Conservation (phyloP, 2,329 filamentous ascomycete species). For the Dothideomycetidae sp. region DNA sequence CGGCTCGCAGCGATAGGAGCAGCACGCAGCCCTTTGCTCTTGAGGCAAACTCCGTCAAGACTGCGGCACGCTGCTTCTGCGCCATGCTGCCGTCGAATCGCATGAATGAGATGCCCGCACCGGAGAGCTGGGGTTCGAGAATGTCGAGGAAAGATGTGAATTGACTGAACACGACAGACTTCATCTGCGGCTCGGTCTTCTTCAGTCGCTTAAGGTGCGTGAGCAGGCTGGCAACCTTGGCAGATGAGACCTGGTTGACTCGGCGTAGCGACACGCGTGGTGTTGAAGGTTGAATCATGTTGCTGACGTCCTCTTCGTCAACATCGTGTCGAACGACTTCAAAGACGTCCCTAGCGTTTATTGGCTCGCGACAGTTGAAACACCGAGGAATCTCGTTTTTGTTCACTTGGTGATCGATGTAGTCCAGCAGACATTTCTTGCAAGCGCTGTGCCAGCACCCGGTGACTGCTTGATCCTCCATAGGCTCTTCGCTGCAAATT, state of each 20-base stretch:
- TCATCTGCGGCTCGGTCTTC: constrained; percentile 51
- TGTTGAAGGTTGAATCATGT: constrained; percentile 22
- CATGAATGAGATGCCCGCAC: constrained; percentile 61
- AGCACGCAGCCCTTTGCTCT: constrained; percentile 52
- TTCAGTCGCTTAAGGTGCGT: constrained; percentile 57
- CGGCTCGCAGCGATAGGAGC: constrained; percentile 72
- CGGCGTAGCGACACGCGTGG: constrained; percentile 46
- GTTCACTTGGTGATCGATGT: constrained; percentile 73
- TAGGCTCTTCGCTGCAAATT: constrained; percentile 87
- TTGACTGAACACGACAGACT: constrained; percentile 90
- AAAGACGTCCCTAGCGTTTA: constrained; percentile 76
- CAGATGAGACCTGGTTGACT: constrained; percentile 56
- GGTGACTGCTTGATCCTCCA: constrained; percentile 87
- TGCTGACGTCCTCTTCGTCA: constrained; percentile 27
- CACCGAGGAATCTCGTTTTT: constrained; percentile 65
- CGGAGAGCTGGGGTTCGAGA: constrained; percentile 64
- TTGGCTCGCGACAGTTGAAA: constrained; percentile 75
- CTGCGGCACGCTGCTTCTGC: constrained; percentile 68
- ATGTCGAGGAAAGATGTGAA: constrained; percentile 93
- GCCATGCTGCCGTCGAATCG: constrained; percentile 83
- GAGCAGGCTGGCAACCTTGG: constrained; percentile 74
- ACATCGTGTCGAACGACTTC: constrained; percentile 72
- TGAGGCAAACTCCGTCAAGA: constrained; percentile 56
- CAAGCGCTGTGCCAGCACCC: constrained; percentile 97
- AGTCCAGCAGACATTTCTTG: constrained; percentile 80